A percentile compares a stretch with the other conserved stretches of the same genome.
Conservation (phyloP, 768 basidiomycete species). For the Podaxis rugospora region DNA sequence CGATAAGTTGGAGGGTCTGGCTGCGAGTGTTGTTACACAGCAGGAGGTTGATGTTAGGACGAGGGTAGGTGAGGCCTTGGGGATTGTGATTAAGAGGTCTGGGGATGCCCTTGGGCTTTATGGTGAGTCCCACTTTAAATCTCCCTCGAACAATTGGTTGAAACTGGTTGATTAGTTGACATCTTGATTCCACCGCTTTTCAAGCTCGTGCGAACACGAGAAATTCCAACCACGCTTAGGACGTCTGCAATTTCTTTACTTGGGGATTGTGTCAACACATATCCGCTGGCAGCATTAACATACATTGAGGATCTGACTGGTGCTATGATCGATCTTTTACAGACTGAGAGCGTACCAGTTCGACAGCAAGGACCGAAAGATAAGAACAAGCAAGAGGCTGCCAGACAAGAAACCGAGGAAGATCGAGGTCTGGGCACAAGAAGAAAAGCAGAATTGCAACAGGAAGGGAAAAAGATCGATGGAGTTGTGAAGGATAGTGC, state of each 20-base stretch:
- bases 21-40: slow-evolving; percentile 39
- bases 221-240: slow-evolving; percentile 71
- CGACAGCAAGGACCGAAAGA: slow-evolving; percentile 12
- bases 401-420: background rate
- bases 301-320: slow-evolving; percentile 59
- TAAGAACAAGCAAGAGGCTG: background rate
- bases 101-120: slow-evolving; percentile 66
- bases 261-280: slow-evolving; percentile 65
- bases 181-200: slow-evolving; percentile 72
- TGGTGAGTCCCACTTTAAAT: slow-evolving; percentile 39
- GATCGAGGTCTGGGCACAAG: background rate
- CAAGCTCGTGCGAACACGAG: slow-evolving; percentile 48
- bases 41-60: slow-evolving; percentile 71
- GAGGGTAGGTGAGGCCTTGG: slow-evolving; percentile 83
- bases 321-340: slow-evolving; percentile 75
- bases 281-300: slow-evolving; percentile 54
- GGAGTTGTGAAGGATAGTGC: slow-evolving; percentile 10
- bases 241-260: slow-evolving; percentile 59
- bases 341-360: slow-evolving; percentile 47
- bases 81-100: slow-evolving; percentile 67
- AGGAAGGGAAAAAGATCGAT: background rate
- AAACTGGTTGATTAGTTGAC: slow-evolving; percentile 43
- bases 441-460: slow-evolving; percentile 8
- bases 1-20: slow-evolving; percentile 45
- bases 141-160: background rate